A percentile compares a stretch with the other conserved stretches of the same genome.
phyloP scores from a whole-genome alignment of 176 grass and related monocot genomes.

The Bothriochloa decipiens region DNA sequence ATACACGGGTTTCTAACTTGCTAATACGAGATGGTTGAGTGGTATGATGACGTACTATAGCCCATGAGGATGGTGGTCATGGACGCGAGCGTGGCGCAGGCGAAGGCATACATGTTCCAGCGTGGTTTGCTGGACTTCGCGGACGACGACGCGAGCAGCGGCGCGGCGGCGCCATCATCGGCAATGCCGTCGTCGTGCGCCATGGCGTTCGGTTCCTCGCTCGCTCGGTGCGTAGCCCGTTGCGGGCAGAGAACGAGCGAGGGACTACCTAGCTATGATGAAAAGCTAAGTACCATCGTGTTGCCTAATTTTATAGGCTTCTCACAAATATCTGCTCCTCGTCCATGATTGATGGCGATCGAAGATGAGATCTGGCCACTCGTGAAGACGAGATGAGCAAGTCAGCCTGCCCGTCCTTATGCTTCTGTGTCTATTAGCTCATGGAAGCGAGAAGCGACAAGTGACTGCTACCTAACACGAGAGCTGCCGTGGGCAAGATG shows the following conservation, averaged over 20 bases:
- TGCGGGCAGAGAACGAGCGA: neutral
- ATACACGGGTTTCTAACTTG: no score
- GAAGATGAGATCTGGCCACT: neutral
- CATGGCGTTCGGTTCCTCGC: neutral
- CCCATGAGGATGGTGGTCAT: slow-evolving; percentile 52
- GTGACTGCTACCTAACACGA: no score
- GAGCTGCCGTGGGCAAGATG: no score
- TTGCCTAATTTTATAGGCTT: neutral
- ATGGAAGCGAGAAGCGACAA: no score
- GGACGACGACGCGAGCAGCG: neutral
- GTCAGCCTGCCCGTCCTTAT: neutral
- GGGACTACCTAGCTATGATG: neutral
- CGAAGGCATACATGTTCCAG: slow-evolving; percentile 32
- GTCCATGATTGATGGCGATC: neutral
- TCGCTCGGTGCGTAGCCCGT: neutral
- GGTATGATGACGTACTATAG: slow-evolving; percentile 34
- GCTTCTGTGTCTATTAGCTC: no score
- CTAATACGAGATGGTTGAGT: no score
- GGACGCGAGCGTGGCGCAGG: slow-evolving; percentile 42
- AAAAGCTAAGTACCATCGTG: neutral
- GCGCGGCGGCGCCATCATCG: neutral
- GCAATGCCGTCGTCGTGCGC: neutral
- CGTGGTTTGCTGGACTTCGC: neutral
- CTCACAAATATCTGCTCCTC: neutral
- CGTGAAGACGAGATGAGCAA: neutral